Evolutionary conservation across 805 yeast genomes (phyloP), one percentile per base, ranked within the genome.

Genomic region (Metschnikowia kunwiensis): DNA sequence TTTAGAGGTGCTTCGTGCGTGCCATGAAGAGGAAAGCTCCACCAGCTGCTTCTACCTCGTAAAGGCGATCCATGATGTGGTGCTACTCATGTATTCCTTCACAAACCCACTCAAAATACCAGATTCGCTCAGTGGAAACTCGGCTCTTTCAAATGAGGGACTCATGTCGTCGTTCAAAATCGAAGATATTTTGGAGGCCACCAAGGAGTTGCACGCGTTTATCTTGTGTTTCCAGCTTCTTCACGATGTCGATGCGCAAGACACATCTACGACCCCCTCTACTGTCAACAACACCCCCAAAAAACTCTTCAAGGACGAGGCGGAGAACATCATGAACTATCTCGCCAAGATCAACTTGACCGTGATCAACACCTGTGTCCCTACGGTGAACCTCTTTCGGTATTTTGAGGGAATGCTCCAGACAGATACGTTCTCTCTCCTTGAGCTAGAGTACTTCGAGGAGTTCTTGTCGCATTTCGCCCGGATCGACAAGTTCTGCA

Each of bases 331-430:
- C 21, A 27, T 34, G 38, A 33, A 37, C 22, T 31, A 30, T n/a
- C 44, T 41, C 10, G 37, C 42, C 5, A 33, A 40, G 23, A 38
- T 46, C 20, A 43, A 33, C 18, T 37, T 41, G 28, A 27, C 40
- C 12, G 43, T 46, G 10, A 35, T 44, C 32, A 46, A 40, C 32
- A 46, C 44, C 26, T 30, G 42, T 15, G 43, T 44, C 18, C 50
- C 50, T n/a, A 42, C 45, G 5, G 38, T 31, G n/a, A 46, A 27
- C 36, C 70, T 63, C 13, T 67, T 62, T 54, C 42, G 60, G 15
- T 51, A 48, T 33, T 58, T 61, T 44, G 54, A 62, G 31, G 52
- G 61, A 8, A 51, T 60, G 27, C 43, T 55, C 13, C 27, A 35
- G 4, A 21, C 25, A 8, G 30, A 34, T 15, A 14, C 31, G 5